These are phyloP conservation scores for Metarhizium sp. DNA, from an alignment of 2,329 filamentous ascomycete genomes.

Conservation along the genomic window DNA sequence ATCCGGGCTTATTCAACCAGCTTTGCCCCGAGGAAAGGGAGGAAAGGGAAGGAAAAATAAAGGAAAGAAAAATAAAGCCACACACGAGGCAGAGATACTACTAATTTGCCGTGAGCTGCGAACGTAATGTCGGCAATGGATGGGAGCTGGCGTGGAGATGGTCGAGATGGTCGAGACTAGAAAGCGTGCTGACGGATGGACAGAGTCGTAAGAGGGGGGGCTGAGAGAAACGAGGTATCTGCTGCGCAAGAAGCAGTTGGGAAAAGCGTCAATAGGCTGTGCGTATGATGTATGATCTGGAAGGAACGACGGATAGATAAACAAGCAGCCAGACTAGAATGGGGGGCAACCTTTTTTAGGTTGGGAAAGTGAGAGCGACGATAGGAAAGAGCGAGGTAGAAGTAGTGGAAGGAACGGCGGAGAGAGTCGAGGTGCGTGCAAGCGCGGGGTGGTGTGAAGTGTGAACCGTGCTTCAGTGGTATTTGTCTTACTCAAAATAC, in stretches of 20 bases:
- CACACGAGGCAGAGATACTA: neutral
- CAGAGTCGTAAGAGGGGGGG: neutral
- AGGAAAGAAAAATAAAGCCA: neutral
- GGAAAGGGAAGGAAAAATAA: neutral
- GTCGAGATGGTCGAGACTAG: neutral
- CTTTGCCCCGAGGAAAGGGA: neutral
- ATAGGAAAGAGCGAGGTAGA: conserved; percentile 1
- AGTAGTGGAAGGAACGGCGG: neutral
- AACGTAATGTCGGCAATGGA: neutral
- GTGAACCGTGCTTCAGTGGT: no score
- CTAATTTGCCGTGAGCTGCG: neutral
- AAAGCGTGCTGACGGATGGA: neutral
- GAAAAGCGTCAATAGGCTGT: neutral
- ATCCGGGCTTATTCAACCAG: neutral
- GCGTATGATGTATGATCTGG: neutral
- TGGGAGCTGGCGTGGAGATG: neutral
- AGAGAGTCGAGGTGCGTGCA: neutral
- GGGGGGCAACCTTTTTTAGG: neutral
- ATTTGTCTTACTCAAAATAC: no score
- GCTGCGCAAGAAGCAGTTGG: neutral
- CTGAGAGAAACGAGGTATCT: neutral
- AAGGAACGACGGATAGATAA: neutral
- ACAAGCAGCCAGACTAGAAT: neutral
- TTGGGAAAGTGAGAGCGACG: neutral
- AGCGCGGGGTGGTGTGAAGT: neutral